Base-by-base conservation (phyloP, 2,329 filamentous ascomycete species). In the Metarhizium guizhouense region DNA sequence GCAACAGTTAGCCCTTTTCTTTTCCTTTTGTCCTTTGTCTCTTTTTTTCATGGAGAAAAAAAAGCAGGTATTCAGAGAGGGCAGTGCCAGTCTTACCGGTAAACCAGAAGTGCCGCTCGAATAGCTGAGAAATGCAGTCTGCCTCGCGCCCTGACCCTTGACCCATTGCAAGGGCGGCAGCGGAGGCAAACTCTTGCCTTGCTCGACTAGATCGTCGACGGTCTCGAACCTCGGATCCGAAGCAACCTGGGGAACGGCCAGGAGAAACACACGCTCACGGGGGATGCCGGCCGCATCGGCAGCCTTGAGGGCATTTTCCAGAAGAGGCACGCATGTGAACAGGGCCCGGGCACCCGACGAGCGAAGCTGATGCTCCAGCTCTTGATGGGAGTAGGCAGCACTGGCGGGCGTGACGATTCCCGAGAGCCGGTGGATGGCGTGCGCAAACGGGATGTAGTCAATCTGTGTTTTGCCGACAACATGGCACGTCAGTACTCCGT, bases 91-190 rank as follows among this genome's bases (percentile, higher is more conserved):
- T 14, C 77, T 64, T 74, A 87, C 85, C 16, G 88, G 88, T 42
- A 92, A 72, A 3, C 88, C 88, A 11, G 87, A 91, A 1, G 88
- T 93, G 20, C 88, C 88, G 66, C 85, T 89, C 0, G 86, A 90
- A 68, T 90, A 92, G 72, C 87, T 91, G 48, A 95, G 75, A 65
- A 88, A 93, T 0, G 89, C 86, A 6, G 83, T 83, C 63, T 86
- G 84, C 54, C 82, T 81, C 40, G 80, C 79, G 3, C 84, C 86
- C 61, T 88, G 83, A 0, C 87, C 86, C 57, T 77, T 76, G 47
- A 71, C 64, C 85, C 85, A 88, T 36, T 74, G 75, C 64, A 87
- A 67, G 5, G 76, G 71, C 57, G 82, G 76, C 25, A 87, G 67
- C 18, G 74, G 69, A 3, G 80, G 76, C 38, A 84, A 69, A 14